Evolutionary conservation across 192 early-diverging fungal genomes (phyloP), one percentile per base, ranked within the genome.

Genomic region (Geranomyces michiganensis): DNA sequence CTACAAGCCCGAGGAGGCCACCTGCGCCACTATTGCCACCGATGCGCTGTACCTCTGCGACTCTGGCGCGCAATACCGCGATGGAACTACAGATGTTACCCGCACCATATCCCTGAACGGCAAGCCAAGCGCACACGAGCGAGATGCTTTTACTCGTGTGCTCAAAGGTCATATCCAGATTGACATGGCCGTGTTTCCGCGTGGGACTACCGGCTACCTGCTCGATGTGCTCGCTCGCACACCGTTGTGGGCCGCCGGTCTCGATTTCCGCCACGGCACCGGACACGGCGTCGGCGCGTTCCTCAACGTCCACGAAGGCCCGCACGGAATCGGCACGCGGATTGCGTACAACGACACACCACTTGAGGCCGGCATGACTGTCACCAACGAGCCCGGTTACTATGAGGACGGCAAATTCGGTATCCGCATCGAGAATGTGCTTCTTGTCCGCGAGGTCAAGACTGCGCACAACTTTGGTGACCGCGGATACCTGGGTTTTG

Each of bases 31-130:
- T 22, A 90, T 99, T 70, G 84, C 90, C 64, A 73, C 84, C 14
- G 83, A 85, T 62, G 76, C 90, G 65, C 88, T 97, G 75, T 99
- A 97, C 69, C 87, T 99, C 22, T 93, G 92, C 75, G 97, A 99
- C 80, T 95, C 93, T 70, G 97, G 97, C 56, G 97, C 89, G 67
- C 97, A 99, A 81, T 99, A 93, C 85, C 84, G 75, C 22, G 94
- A 99, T 66, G 96, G 96, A 56, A 99, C 96, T 21, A 99, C 96
- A 0, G 97, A 99, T 79, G 89, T 92, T n/a, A 99, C 97, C 4
- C 91, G 97, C 59, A 99, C 97, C 0, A 72, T 90, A 22, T 94
- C 97, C 78, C 96, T 97, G 82, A 90, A 90, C 45, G 81, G 84
- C 33, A 60, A 60, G 58, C 96, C 96, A 22, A 89, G 89, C 9